phyloP scores from a whole-genome alignment of 306 rosid species.

The Sophora flavescens region DNA sequence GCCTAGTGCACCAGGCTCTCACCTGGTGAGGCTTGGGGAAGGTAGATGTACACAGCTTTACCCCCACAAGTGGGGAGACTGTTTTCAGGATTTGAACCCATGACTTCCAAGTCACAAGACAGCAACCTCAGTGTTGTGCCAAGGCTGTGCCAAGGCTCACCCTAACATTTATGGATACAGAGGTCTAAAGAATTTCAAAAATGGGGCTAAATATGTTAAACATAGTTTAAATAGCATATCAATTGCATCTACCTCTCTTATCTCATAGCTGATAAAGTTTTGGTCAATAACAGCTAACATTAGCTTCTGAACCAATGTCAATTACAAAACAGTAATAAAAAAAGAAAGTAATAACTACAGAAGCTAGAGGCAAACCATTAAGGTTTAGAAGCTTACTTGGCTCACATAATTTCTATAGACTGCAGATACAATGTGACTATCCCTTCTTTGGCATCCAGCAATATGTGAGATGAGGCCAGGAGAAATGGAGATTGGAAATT shows the following conservation, averaged over 20 bases:
- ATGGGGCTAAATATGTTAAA: neutral
- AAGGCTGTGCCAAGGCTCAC: too few relatives aligned
- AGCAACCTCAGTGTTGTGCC: too few relatives aligned
- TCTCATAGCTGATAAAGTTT: constrained; percentile 12
- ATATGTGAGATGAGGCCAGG: neutral
- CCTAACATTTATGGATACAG: neutral
- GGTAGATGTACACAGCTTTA: too few relatives aligned
- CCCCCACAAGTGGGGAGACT: too few relatives aligned
- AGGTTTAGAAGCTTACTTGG: constrained; percentile 22
- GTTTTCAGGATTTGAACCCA: too few relatives aligned
- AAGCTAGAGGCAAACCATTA: constrained; percentile 22
- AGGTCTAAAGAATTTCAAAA: constrained; percentile 18
- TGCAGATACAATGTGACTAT: neutral
- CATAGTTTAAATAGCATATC: constrained; percentile 5
- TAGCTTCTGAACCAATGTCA: constrained; percentile 7
- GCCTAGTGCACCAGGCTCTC: too few relatives aligned
- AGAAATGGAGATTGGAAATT: constrained; percentile 23
- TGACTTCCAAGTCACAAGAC: too few relatives aligned
- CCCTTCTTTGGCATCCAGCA: constrained; percentile 28
- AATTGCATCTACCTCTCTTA: constrained; percentile 10
- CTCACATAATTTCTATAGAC: constrained; percentile 21
- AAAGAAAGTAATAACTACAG: neutral
- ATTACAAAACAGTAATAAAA: neutral
- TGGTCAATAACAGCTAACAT: neutral
- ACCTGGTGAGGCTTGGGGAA: too few relatives aligned